Evolutionary conservation across 2,329 filamentous ascomycete species (phyloP), one percentile per base, ranked within the genome.

Genomic region (Mycosphaerella arachidis): DNA sequence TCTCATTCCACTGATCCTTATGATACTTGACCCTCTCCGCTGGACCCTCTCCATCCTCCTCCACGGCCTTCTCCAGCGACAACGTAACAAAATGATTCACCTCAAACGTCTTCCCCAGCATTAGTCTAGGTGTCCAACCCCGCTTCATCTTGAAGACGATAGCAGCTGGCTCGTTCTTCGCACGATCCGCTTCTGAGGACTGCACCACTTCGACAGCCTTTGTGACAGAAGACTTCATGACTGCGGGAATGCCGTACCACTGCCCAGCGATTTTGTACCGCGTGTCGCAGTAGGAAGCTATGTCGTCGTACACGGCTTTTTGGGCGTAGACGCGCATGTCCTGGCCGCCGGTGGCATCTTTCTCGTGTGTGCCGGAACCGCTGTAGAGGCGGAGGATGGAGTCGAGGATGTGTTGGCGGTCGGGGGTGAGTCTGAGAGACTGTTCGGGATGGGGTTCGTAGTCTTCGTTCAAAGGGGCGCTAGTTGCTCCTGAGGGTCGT

Each of bases 191-290:
- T 13, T 27, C 50, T 31, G 59, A 57, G 2, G 60, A 63, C 5
- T 57, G 54, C 1, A 65, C 61, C 4, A 68, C 59, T 53, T 66
- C 60, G 7, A 60, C 45, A 10, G 50, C 54, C 3, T 57, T 50
- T 27, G 63, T 67, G 8, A 55, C 56, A n/a, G 57, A 60, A 7
- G 55, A 29, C n/a, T 59, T 57, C 46, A 65, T 62, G 7, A 66
- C 55, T 16, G 53, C 60, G 9, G 65, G 63, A 27, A 67, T 66
- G 70, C 76, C 77, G 63, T 77, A 81, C 78, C 79, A 82, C 64
- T 82, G 78, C 7, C 79, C 78, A 1, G 78, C 78, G 59, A 82
- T 81, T 65, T 81, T 82, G 61, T 79, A 80, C 55, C 78, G 67
- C 0, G 76, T 80, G 66, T 82, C 78, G 63, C 78, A 81, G 63